phyloP scores from a whole-genome alignment of 2,329 filamentous ascomycete species.

The Talaromyces islandicus region DNA sequence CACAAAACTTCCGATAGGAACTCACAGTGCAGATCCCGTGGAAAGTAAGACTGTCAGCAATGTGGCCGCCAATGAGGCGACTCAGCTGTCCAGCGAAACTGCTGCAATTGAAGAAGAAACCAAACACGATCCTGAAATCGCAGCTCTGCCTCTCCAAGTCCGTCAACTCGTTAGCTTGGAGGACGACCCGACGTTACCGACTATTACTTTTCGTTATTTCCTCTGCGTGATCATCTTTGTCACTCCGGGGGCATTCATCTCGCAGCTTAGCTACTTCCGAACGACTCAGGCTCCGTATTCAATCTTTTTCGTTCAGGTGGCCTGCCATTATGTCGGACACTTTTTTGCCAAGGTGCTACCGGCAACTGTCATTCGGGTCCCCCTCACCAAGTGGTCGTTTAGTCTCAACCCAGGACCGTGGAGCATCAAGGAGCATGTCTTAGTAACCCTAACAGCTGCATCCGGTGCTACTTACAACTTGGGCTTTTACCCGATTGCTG shows the following conservation, averaged over 20 bases:
- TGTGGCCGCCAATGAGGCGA: background rate
- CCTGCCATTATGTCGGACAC: slow-evolving; percentile 49
- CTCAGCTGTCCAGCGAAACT: slow-evolving; percentile 10
- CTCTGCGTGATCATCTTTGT: slow-evolving; percentile 51
- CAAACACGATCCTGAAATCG: slow-evolving; percentile 48
- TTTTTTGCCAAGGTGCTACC: slow-evolving; percentile 50
- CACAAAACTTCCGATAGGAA: background rate
- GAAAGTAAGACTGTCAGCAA: background rate
- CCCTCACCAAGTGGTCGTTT: slow-evolving; percentile 45
- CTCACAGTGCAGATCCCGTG: background rate
- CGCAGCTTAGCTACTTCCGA: slow-evolving; percentile 51
- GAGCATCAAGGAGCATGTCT: slow-evolving; percentile 54
- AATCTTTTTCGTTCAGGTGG: slow-evolving; percentile 58
- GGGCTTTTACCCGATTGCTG: slow-evolving; percentile 47
- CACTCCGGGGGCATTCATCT: slow-evolving; percentile 52
- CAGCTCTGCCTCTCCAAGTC: slow-evolving; percentile 50
- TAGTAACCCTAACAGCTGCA: slow-evolving; percentile 51
- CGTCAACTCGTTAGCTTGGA: slow-evolving; percentile 53
- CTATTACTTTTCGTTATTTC: slow-evolving; percentile 57
- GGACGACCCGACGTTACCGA: slow-evolving; percentile 51
- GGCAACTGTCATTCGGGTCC: slow-evolving; percentile 41
- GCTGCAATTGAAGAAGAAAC: slow-evolving; percentile 19
- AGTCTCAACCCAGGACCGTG: slow-evolving; percentile 53
- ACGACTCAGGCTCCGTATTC: slow-evolving; percentile 56
- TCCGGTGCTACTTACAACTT: slow-evolving; percentile 50